These are phyloP conservation scores for Tulasnella sp. DNA, from an alignment of 768 basidiomycete species.

Conservation along the genomic window DNA sequence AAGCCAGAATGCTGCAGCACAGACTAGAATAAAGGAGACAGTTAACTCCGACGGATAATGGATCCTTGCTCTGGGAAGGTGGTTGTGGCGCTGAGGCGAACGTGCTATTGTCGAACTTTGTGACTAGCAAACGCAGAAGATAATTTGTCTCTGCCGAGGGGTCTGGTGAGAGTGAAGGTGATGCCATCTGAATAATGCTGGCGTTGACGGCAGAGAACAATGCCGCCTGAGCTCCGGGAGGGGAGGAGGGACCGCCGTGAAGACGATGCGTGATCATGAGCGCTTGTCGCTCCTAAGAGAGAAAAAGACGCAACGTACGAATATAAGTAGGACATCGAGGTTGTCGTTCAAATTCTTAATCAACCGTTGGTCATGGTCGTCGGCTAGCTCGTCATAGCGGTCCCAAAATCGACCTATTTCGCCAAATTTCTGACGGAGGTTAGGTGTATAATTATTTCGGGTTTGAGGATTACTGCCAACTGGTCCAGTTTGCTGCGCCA, in stretches of 20 bases:
- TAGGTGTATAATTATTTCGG: neutral
- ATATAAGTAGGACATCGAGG: slow-evolving; percentile 15
- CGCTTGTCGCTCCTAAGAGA: neutral
- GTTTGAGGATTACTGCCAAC: neutral
- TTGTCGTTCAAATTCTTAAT: neutral
- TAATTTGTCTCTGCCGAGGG: neutral
- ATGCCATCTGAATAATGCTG: neutral
- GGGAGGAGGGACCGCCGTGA: neutral
- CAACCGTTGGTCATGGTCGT: neutral
- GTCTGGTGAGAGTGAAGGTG: neutral
- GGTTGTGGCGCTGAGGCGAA: neutral
- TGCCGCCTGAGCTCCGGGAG: neutral
- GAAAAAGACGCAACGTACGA: neutral
- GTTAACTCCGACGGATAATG: neutral
- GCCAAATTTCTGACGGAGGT: neutral
- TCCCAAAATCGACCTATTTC: neutral
- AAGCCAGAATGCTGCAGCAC: neutral
- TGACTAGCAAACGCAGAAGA: neutral
- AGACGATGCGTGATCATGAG: neutral
- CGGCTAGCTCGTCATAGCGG: neutral
- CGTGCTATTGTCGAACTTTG: neutral
- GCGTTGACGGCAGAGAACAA: slow-evolving; percentile 15
- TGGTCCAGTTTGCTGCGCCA: neutral
- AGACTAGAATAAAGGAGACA: slow-evolving; percentile 3
- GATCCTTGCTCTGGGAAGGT: neutral